Evolutionary conservation across 1,284 basidiomycete genomes (phyloP), one percentile per base, ranked within the genome.

Genomic region (Microbotryomycetes sp.): DNA sequence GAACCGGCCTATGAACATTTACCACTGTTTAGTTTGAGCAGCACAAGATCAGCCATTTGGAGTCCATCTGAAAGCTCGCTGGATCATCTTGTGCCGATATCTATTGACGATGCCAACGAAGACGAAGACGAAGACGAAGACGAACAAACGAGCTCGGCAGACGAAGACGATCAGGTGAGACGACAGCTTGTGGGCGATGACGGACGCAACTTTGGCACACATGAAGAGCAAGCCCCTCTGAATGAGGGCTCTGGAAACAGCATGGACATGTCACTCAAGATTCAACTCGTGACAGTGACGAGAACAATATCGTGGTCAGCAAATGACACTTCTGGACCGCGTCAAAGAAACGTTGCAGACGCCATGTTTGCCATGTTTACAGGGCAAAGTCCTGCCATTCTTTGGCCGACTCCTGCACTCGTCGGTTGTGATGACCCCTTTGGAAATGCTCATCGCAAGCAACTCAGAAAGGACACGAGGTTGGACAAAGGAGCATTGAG

Each of bases 351-450:
- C 9, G 19, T 42, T 42, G 36, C 36, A 25, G 63, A 65, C 32
- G 50, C 53, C 15, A 28, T 66, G 3, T 52, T 59, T 32, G 59
- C 62, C 4, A 49, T 66, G 19, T 61, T 63, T 42, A 59, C 51
- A 15, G 65, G 62, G 0, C 42, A 59, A 16, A 25, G 59, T 0
- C 65, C 65, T 7, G n/a, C 31, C 28, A 23, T 30, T 0, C 28
- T 52, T 6, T 68, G 66, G 66, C 66, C 66, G 16, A 68, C 66
- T 1, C 19, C 46, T 12, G 49, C 48, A 22, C 59, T 68, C 46
- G 58, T 63, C 19, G 66, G 66, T 7, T 42, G 60, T 26, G 56
- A 67, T 3, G 45, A 51, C 23, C 29, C 47, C 58, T n/a, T 22
- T n/a, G 26, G 23, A 22, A 29, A 23, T 52, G 56, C 57, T 15